Percentiles rank a stretch among this genome's conserved stretches.
These are phyloP conservation scores for Panicum virgatum DNA, from an alignment of 202 grass and related monocot species.

Conservation along the genomic window DNA sequence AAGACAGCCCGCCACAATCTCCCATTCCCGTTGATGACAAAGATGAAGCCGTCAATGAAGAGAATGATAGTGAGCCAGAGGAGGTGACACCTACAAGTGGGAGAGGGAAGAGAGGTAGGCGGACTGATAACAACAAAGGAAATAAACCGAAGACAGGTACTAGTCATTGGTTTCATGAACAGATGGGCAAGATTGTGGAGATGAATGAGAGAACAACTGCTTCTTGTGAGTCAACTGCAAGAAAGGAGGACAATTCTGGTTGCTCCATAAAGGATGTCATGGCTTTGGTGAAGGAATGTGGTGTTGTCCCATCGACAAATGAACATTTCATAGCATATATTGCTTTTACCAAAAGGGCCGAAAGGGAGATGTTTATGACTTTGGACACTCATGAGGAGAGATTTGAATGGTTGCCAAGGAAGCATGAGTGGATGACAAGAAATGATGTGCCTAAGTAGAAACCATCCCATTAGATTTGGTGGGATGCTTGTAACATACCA, in stretches of 20 bases:
- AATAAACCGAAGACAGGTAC: neutral
- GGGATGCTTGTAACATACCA: no score
- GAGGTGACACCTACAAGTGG: no score
- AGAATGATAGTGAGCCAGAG: no score
- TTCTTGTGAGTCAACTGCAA: neutral
- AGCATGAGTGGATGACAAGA: neutral
- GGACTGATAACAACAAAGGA: neutral
- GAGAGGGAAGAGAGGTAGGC: neutral
- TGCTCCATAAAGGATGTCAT: neutral
- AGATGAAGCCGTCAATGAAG: no score
- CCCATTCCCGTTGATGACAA: no score
- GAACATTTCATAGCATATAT: neutral
- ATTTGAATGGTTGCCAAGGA: neutral
- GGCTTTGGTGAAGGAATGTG: neutral
- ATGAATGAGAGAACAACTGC: neutral
- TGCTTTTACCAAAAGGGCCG: neutral
- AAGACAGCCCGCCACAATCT: no score
- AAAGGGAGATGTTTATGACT: neutral
- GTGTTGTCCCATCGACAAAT: neutral
- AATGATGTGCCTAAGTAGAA: neutral
- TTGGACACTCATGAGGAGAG: neutral
- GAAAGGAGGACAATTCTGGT: neutral
- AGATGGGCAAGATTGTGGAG: neutral
- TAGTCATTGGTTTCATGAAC: neutral
- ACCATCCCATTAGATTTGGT: no score